Base-by-base conservation (phyloP, 2,329 filamentous ascomycete species). In the Aureobasidium sp. region DNA sequence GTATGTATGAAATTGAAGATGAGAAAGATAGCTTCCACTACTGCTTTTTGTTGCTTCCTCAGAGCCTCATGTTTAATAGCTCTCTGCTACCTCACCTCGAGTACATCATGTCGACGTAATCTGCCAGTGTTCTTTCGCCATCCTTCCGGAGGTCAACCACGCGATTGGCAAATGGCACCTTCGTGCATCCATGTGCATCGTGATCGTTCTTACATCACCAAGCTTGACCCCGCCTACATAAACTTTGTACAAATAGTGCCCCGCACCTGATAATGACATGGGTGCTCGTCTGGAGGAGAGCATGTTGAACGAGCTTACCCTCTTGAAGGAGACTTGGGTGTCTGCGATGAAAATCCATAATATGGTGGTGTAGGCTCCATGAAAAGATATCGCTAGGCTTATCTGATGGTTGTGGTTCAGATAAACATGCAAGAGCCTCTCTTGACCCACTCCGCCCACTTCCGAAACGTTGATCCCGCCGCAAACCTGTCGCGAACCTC, bases 21-120 rank as follows among this genome's bases (percentile, higher is more conserved):
- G 2, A n/a, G 39, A 42, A 54, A 37, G 32, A 55, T 55, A 44
- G 52, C 52, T 55, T 27, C 52, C 52, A 36, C 7, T 42, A 39
- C 52, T 55, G 52, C 52, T 15, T 58, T 57, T 58, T 58, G 41
- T 34, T 21, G 39, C 41, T 58, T 47, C 11, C 29, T 37, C n/a
- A 13, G 21, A 21, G 21, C 21, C 21, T 21, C 21, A 21, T 21
- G 21, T 21, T 21, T 21, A 1, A 21, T 21, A 58, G 41, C 27
- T 32, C 27, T 32, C 21, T 13, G 21, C n/a, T 15, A 15, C 29
- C 6, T 7, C 11, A 16, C 10, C 27, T 16, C 16, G 5, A 13
- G 42, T 21, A 48, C 54, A 58, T 48, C 54, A 58, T 42, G 15
- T 30, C 39, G 41, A 47, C 42, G 42, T 54, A 54, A 39, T 21